phyloP scores from a whole-genome alignment of 805 yeast species.

The Cyberlindnera amylophila region DNA sequence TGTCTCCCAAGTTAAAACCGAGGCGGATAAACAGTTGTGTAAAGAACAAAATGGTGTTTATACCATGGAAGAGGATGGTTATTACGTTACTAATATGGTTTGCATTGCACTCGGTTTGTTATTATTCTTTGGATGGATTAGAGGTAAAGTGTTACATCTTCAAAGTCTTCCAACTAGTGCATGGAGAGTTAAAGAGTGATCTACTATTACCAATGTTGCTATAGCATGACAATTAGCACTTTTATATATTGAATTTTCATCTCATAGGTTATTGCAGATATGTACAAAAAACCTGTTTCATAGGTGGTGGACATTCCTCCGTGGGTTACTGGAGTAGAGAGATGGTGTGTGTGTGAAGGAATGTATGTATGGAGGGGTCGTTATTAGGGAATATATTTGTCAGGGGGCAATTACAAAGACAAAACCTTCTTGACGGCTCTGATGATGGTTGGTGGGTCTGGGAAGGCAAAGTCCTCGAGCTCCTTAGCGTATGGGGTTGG shows the following conservation, averaged over 20 bases:
- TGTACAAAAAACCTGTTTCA: not conserved
- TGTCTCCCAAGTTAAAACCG: conserved; percentile 22
- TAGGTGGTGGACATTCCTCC: no score
- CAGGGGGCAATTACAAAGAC: conserved; percentile 43
- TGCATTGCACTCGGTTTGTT: conserved; percentile 67
- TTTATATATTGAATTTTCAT: conserved; percentile 2
- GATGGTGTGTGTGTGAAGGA: not conserved
- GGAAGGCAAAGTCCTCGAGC: conserved; percentile 98
- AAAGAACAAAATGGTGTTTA: conserved; percentile 52
- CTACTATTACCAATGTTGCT: not conserved
- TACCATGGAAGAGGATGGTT: conserved; percentile 65
- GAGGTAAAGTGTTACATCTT: conserved; percentile 53
- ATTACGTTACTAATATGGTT: conserved; percentile 68
- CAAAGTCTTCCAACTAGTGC: conserved; percentile 70
- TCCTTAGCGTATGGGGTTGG: conserved; percentile 98
- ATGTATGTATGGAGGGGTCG: not conserved
- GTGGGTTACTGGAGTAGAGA: not conserved
- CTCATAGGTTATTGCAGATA: not conserved
- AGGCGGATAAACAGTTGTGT: conserved; percentile 48
- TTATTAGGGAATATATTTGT: not conserved
- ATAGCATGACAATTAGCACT: not conserved
- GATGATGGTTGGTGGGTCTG: conserved; percentile 85
- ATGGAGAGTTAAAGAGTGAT: conserved; percentile 54
- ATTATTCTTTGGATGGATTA: conserved; percentile 64
- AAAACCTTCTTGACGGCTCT: conserved; percentile 82